Evolutionary conservation across 2,329 filamentous ascomycete genomes (phyloP), one percentile per base, ranked within the genome.

Genomic region (Fusarium multiceps): DNA sequence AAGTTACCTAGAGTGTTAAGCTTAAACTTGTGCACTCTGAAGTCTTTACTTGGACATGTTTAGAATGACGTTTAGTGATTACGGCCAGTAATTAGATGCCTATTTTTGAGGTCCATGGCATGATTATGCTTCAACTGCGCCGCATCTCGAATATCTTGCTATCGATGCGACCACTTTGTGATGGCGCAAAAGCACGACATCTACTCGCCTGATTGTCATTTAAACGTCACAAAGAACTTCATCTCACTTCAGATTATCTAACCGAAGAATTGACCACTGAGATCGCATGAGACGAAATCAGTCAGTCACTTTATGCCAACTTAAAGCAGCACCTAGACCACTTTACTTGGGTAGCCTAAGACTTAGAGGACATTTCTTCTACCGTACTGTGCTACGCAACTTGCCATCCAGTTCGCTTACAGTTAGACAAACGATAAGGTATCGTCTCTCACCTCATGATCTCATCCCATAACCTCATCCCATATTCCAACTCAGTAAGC

Each of bases 1-100:
- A 32, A 28, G n/a, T 63, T 63, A n/a, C n/a, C n/a, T n/a, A 47
- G 46, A 32, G 32, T 63, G 27, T 66, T 66, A 61, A 66, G 62
- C 63, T 66, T 66, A 60, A 66, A 50, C 12, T 34, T 9, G 10
- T 18, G 21, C 21, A 6, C 21, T 0, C 8, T 18, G 10, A 10
- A n/a, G 3, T 37, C 10, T 37, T 12, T n/a, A 37, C 10, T 6
- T 27, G 27, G 4, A 28, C 11, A 11, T 28, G 11, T 28, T 28
- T 4, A 28, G 6, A 28, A 28, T 28, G 27, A 10, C 11, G 11
- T 28, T 28, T 11, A 12, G 6, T 12, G 4, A 25, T 10, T 32
- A 50, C 11, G 8, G 6, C 40, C 23, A 14, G 18, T 9, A 11
- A 18, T 28, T 13, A 4, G 8, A 25, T 9, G 12, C 9, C 12